Conservation (phyloP, 1,284 basidiomycete species). For the Cronartium quercuum region DNA sequence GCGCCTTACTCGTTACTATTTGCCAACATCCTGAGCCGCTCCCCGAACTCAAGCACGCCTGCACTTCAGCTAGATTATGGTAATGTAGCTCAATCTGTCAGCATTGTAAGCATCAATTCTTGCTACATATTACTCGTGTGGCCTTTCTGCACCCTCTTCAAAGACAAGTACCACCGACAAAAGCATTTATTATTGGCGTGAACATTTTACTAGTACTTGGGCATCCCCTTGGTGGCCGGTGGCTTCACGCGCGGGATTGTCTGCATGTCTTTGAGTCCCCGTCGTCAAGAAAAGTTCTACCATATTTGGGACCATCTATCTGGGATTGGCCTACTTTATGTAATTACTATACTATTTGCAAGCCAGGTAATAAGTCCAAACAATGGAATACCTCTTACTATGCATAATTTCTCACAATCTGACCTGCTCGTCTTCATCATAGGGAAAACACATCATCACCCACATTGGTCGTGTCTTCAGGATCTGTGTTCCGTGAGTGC, state of each 20-base stretch:
- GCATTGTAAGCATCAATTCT: slow-evolving; percentile 52
- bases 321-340: slow-evolving; percentile 63
- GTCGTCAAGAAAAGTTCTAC: slow-evolving; percentile 54
- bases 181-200: slow-evolving; percentile 48
- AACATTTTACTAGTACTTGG: slow-evolving; percentile 55
- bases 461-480: slow-evolving; percentile 69
- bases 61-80: slow-evolving; percentile 60
- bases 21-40: slow-evolving; percentile 59
- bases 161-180: slow-evolving; percentile 2
- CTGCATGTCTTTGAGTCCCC: neutral
- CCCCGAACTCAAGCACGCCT: slow-evolving; percentile 34
- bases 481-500: slow-evolving; percentile 68
- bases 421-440: neutral
- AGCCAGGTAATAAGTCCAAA: slow-evolving; percentile 49
- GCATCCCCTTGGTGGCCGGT: slow-evolving; percentile 64
- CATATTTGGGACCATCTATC: slow-evolving; percentile 65
- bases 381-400: neutral
- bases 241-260: slow-evolving; percentile 55
- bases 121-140: slow-evolving; percentile 5
- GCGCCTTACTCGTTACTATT: slow-evolving; percentile 70
- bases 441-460: slow-evolving; percentile 57
- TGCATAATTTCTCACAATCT: no score
- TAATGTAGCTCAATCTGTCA: slow-evolving; percentile 65
- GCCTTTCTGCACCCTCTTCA: no score
- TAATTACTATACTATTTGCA: slow-evolving; percentile 53